Evolutionary conservation across 768 basidiomycete genomes (phyloP).

Genomic region (Hydnum rufescens): DNA sequence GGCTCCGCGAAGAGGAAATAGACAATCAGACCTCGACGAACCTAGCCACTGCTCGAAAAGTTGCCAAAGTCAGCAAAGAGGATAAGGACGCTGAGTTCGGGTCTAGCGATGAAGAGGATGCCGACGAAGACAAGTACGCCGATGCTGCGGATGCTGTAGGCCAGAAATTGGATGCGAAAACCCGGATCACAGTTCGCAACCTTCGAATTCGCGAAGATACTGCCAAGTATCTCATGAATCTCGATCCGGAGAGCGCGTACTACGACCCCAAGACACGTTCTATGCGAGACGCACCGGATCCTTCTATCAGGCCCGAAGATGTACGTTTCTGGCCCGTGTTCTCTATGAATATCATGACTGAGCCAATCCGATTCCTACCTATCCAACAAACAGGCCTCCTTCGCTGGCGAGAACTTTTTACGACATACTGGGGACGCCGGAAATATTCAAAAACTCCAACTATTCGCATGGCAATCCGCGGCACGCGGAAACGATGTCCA

Average conservation of each 20-base stretch:
- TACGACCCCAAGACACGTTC: slow-evolving; percentile 99
- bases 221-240: slow-evolving; percentile 92
- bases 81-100: slow-evolving; percentile 85
- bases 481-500: slow-evolving; percentile 89
- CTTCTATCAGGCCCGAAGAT: slow-evolving; percentile 65
- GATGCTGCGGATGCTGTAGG: slow-evolving; percentile 96
- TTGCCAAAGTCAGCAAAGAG: slow-evolving; percentile 66
- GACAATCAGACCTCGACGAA: slow-evolving; percentile 93
- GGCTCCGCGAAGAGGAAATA: slow-evolving; percentile 87
- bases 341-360: slow-evolving; percentile 9
- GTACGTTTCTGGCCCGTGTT: slow-evolving; percentile 31
- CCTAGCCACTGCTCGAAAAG: slow-evolving; percentile 74
- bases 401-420: slow-evolving; percentile 93
- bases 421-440: slow-evolving; percentile 84
- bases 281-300: slow-evolving; percentile 90
- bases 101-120: slow-evolving; percentile 87
- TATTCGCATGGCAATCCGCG: slow-evolving; percentile 95
- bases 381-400: slow-evolving; percentile 47
- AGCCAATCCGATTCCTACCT: not conserved
- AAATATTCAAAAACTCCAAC: slow-evolving; percentile 76
- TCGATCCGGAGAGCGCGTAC: slow-evolving; percentile 90
- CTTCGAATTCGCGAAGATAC: slow-evolving; percentile 98
- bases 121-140: slow-evolving; percentile 95
- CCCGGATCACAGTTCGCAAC: slow-evolving; percentile 93
- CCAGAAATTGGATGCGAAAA: slow-evolving; percentile 95